A percentile compares a stretch with the other conserved stretches of the same genome.
Conservation (phyloP, 768 basidiomycete genomes). For the Candolleomyces aberdarensis region DNA sequence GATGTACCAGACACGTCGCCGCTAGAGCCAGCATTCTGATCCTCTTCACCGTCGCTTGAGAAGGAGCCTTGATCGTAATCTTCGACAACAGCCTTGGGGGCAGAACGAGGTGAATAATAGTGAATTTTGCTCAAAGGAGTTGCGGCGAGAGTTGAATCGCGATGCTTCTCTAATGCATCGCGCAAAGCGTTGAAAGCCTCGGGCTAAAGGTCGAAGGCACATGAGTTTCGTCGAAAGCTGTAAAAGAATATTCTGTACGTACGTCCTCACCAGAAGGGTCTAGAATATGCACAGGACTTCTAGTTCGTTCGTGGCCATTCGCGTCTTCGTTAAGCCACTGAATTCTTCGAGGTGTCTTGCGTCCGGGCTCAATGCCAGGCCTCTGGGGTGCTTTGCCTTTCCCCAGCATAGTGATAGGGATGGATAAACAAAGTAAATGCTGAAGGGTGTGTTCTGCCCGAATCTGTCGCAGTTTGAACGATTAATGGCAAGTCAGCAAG, state of each 20-base stretch:
- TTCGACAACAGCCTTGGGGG: too few species aligned
- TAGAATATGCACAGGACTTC: background rate
- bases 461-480: too few species aligned
- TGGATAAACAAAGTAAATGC: too few species aligned
- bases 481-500: too few species aligned
- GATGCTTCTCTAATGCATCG: conserved; percentile 2
- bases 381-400: too few species aligned
- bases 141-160: background rate
- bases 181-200: conserved; percentile 1
- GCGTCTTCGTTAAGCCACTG: background rate
- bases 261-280: background rate
- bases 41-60: background rate
- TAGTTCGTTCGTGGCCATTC: background rate
- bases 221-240: background rate
- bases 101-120: background rate
- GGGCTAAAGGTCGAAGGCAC: background rate
- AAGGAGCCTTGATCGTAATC: background rate
- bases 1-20: background rate
- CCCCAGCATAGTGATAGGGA: too few species aligned
- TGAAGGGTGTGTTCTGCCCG: too few species aligned
- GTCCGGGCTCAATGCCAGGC: background rate
- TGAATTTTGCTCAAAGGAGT: conserved; percentile 5
- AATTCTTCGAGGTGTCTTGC: conserved; percentile 2
- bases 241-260: background rate
- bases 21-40: background rate